Evolutionary conservation across 768 basidiomycete genomes (phyloP), one percentile per base, ranked within the genome.

Genomic region (Tubosaeta sp.): DNA sequence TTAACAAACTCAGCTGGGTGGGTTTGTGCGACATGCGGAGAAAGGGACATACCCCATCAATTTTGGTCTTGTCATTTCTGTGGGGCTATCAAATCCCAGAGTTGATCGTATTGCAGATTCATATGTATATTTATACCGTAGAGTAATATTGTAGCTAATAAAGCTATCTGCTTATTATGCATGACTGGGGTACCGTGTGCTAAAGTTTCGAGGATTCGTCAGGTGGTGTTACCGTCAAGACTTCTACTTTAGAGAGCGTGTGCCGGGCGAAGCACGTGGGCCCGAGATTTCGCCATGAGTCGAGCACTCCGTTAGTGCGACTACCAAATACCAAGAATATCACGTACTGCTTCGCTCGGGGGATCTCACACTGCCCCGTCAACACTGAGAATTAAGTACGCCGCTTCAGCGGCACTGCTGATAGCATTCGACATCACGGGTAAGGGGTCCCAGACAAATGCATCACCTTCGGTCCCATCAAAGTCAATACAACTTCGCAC

Each of bases 401-500:
- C 95, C 10, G 97, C 97, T 71, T 99, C 97, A 10, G 91, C 79
- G 6, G 97, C 97, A 64, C 95, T 95, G 69, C 84, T 87, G 64
- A 99, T 85, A 22, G 97, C 97, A 64, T 99, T 99, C 43, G 84
- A 72, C 74, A 97, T 99, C 63, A 98, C 91, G 54, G 98, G 76
- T 56, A 87, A 88, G 14, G 97, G 95, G 67, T 98, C 97, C 95
- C 97, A 98, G 8, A 99, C 95, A 65, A 98, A 99, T 42, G 91
- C 88, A 48, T 92, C 91, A 17, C 93, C 91, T 29, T 90, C 86
- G 4, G 78, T 71, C 12, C 88, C 88, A 50, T 97, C 95, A 26
- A 99, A 92, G 59, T 97, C 94, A 13, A 98, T 80, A 86, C 94
- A 93, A 97, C 51, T 76, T 83, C 48, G 91, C 87, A 16, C 90